Evolutionary conservation across 2,329 filamentous ascomycete species (phyloP), one percentile per base, ranked within the genome.

Genomic region (Stagonosporopsis rhizophila): DNA sequence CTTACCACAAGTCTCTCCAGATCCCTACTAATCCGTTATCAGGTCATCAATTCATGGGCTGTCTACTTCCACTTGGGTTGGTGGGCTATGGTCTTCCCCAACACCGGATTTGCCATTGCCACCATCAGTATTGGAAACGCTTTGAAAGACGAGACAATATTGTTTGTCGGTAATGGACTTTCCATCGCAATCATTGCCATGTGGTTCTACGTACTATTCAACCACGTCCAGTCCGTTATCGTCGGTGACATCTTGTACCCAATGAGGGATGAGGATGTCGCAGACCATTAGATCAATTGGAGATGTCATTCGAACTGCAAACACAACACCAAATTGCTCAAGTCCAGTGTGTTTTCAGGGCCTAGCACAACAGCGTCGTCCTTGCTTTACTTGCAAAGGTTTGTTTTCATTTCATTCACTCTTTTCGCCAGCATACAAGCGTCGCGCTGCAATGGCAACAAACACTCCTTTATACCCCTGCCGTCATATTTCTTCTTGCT

Each of bases 41-140:
- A 74, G 71, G 67, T 70, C n/a, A 64, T 73, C 44, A 66, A 71
- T 39, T 66, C 65, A 20, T 70, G 68, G 56, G 67, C 69, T 27
- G 67, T 73, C 14, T 87, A 85, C 83, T 82, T 87, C 85, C 69
- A 64, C 80, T 77, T 88, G 2, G 84, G 84, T 0, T 88, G 85
- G 85, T 89, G 85, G 83, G 85, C 85, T 0, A 81, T 85, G 71
- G 75, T 79, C 0, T 79, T 79, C 58, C 77, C 77, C 1, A 78
- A 79, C 60, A 74, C 74, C 6, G 77, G 77, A 19, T 79, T 79
- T 47, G 69, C 75, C 44, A 70, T 79, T n/a, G 76, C 77, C n/a
- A 79, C 76, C 4, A 78, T 78, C 40, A 67, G 66, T 6, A 76
- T 79, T 34, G 77, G 75, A 14, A 71, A 74, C 47, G 65, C 66